Evolutionary conservation across 73 alveolate species (phyloP).

Genomic region (Effrenium voratum): DNA sequence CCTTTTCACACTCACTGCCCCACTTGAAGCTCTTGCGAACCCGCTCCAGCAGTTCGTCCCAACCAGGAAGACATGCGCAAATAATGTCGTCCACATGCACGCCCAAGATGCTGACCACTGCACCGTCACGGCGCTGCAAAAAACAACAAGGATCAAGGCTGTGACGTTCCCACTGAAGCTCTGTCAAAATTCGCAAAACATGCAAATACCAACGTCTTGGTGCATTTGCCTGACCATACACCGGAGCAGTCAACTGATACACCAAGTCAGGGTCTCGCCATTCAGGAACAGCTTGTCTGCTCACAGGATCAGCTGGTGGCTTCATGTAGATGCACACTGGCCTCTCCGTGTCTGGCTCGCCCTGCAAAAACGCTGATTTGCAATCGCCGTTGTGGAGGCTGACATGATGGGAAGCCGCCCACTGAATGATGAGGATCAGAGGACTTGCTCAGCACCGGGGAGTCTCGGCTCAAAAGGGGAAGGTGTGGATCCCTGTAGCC

Average conservation of each 20-base stretch:
- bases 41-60: background rate
- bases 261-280: background rate
- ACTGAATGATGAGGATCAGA: background rate
- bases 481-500: conserved; percentile 39
- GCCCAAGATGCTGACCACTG: background rate
- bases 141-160: background rate
- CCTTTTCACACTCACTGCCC: background rate
- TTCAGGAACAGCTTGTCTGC: background rate
- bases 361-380: conserved; percentile 7
- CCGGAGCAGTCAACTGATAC: background rate
- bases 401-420: background rate
- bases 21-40: background rate
- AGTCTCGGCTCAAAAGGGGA: background rate
- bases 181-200: background rate
- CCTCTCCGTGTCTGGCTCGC: background rate
- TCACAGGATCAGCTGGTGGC: background rate
- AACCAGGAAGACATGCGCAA: background rate
- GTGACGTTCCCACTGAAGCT: background rate
- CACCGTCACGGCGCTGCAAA: background rate
- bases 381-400: background rate
- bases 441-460: conserved; percentile 22
- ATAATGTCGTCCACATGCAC: background rate
- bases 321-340: background rate
- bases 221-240: conserved; percentile 53
- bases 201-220: background rate